phyloP scores from a whole-genome alignment of 2,329 filamentous ascomycete genomes.

The Cladosporium sp. region DNA sequence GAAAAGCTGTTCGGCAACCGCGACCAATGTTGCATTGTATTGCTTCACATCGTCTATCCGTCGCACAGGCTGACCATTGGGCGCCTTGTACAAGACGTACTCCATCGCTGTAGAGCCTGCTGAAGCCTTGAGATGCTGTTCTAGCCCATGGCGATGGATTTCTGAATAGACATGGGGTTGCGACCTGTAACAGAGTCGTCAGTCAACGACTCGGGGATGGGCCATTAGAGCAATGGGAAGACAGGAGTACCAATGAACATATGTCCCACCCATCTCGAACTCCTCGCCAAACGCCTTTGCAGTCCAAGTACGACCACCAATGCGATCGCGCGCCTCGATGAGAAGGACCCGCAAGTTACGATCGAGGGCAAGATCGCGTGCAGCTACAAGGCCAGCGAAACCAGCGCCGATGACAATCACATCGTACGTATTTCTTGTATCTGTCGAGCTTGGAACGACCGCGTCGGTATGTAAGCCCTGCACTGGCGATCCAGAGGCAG shows the following conservation, averaged over 20 bases:
- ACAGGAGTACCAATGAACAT: conserved; percentile 32
- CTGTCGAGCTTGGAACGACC: neutral
- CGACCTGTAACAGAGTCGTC: conserved; percentile 12
- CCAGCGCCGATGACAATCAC: conserved; percentile 42
- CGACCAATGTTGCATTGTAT: neutral
- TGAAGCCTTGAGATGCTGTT: neutral
- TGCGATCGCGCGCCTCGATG: conserved; percentile 46
- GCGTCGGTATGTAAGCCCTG: neutral
- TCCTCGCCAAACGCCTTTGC: conserved; percentile 42
- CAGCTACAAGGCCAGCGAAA: conserved; percentile 31
- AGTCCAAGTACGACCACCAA: conserved; percentile 48
- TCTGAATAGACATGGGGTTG: conserved; percentile 29
- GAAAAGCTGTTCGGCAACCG: neutral
- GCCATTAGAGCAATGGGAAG: neutral
- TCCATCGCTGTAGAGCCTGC: neutral
- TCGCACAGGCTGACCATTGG: neutral
- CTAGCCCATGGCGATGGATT: conserved; percentile 27
- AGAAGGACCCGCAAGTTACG: conserved; percentile 40
- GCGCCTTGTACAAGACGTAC: neutral
- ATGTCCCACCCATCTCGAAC: conserved; percentile 50
- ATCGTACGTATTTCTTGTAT: conserved; percentile 22
- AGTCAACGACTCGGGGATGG: neutral
- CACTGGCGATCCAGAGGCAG: neutral
- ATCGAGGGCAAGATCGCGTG: conserved; percentile 26
- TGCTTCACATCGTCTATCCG: neutral